Evolutionary conservation across 2,329 filamentous ascomycete species (phyloP).

Genomic region (Didymella segeticola): DNA sequence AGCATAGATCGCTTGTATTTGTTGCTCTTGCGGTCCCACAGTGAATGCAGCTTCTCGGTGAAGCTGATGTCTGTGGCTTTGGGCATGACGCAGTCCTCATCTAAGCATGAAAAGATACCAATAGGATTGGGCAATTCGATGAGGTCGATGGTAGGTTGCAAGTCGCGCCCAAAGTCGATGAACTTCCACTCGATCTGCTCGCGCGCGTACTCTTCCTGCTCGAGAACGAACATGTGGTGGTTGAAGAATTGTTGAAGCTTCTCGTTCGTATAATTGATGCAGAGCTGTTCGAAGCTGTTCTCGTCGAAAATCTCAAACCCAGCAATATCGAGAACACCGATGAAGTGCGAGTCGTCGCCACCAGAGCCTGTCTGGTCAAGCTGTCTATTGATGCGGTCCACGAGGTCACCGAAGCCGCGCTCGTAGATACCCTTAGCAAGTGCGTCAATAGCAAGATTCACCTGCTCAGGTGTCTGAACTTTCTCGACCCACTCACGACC

Average conservation of each 20-base stretch:
- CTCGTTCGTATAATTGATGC: conserved; percentile 99
- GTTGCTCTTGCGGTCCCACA: conserved; percentile 95
- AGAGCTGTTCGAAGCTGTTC: conserved; percentile 98
- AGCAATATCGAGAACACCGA: conserved; percentile 97
- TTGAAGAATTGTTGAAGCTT: conserved; percentile 99
- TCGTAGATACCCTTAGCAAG: conserved; percentile 98
- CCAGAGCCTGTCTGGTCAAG: conserved; percentile 85
- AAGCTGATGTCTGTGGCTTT: conserved; percentile 97
- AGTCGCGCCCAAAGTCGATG: conserved; percentile 95
- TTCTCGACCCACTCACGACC: conserved; percentile 99
- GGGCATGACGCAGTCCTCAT: conserved; percentile 98
- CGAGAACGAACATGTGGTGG: conserved; percentile 99
- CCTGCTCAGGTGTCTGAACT: conserved; percentile 95
- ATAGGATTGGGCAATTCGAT: conserved; percentile 97
- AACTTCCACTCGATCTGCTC: conserved; percentile 99
- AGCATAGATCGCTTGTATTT: conserved; percentile 92
- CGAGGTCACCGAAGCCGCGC: conserved; percentile 90
- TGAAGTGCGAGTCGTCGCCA: conserved; percentile 90
- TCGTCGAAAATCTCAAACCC: conserved; percentile 99
- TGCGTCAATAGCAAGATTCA: conserved; percentile 86
- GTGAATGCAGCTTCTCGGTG: conserved; percentile 93
- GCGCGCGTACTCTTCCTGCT: conserved; percentile 96
- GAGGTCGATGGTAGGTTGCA: conserved; percentile 96
- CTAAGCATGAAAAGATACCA: conserved; percentile 96
- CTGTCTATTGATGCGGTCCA: conserved; percentile 88